Evolutionary conservation across 257 asterid genomes (phyloP).

Genomic region (Prunella vulgaris): DNA sequence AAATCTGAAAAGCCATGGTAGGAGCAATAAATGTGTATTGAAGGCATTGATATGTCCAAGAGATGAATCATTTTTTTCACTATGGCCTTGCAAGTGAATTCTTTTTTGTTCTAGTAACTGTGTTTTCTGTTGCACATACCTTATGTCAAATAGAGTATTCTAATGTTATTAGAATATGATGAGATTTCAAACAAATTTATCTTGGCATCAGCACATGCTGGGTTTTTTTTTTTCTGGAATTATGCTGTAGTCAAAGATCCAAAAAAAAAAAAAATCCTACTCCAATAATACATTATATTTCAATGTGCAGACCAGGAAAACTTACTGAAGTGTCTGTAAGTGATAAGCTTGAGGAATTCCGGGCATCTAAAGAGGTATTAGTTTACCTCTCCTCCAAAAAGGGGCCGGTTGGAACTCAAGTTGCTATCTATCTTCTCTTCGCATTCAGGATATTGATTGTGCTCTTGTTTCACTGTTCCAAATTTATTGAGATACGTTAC

Average conservation of each 20-base stretch:
- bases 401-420: neutral
- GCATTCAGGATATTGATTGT: slow-evolving; percentile 12
- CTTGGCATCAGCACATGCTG: neutral
- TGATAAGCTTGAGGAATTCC: slow-evolving; percentile 92
- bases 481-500: neutral
- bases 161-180: neutral
- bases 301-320: slow-evolving; percentile 38
- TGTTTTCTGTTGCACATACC: neutral
- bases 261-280: neutral
- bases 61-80: neutral
- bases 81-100: neutral
- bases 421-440: slow-evolving; percentile 8
- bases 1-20: neutral
- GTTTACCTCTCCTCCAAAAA: neutral
- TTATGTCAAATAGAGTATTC: neutral
- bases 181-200: neutral
- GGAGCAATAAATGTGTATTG: neutral
- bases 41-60: neutral
- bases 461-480: neutral
- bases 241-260: neutral
- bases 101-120: neutral
- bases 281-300: slow-evolving; percentile 6
- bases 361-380: slow-evolving; percentile 92
- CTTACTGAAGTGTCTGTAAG: slow-evolving; percentile 91
- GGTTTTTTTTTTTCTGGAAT: slow-evolving; percentile 8